These are phyloP conservation scores for Dendrobium officinale DNA, from an alignment of 106 monocot genomes.

Conservation along the genomic window DNA sequence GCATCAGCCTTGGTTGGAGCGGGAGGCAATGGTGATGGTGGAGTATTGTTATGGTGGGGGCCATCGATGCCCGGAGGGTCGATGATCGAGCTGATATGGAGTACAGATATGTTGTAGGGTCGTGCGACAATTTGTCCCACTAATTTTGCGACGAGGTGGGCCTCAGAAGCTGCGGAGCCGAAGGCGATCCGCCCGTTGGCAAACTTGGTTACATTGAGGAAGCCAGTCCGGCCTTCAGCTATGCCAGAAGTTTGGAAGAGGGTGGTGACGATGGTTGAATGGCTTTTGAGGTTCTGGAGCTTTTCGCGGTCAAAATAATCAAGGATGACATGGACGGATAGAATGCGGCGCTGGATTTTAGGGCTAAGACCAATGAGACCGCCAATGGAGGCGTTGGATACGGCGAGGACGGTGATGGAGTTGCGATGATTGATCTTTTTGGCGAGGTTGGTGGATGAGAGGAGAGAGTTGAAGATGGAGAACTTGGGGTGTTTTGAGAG, in stretches of 20 bases:
- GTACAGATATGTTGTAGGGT: conserved; percentile 54
- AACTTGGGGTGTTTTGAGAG: conserved; percentile 25
- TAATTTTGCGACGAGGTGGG: conserved; percentile 11
- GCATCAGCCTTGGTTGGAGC: not conserved
- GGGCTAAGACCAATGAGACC: conserved; percentile 9
- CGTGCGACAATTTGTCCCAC: conserved; percentile 10
- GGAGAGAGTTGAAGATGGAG: conserved; percentile 30
- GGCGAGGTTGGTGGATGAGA: conserved; percentile 32
- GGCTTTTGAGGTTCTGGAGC: conserved; percentile 19
- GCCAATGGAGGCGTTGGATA: conserved; percentile 17
- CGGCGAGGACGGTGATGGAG: conserved; percentile 49
- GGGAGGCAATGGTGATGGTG: not conserved
- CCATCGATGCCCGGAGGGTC: conserved; percentile 24
- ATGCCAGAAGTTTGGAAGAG: conserved; percentile 43
- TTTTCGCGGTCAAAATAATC: conserved; percentile 49
- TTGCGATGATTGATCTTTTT: conserved; percentile 34
- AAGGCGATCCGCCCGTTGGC: conserved; percentile 12
- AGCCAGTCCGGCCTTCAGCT: conserved; percentile 24
- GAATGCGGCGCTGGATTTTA: conserved; percentile 15
- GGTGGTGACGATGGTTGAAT: conserved; percentile 26
- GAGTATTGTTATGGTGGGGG: not conserved
- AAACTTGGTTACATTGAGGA: conserved; percentile 41
- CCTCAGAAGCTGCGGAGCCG: conserved; percentile 32
- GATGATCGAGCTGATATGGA: conserved; percentile 38
- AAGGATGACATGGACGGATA: conserved; percentile 47